Evolutionary conservation across 2,329 filamentous ascomycete genomes (phyloP), one percentile per base, ranked within the genome.

Genomic region (Eutypa lata): DNA sequence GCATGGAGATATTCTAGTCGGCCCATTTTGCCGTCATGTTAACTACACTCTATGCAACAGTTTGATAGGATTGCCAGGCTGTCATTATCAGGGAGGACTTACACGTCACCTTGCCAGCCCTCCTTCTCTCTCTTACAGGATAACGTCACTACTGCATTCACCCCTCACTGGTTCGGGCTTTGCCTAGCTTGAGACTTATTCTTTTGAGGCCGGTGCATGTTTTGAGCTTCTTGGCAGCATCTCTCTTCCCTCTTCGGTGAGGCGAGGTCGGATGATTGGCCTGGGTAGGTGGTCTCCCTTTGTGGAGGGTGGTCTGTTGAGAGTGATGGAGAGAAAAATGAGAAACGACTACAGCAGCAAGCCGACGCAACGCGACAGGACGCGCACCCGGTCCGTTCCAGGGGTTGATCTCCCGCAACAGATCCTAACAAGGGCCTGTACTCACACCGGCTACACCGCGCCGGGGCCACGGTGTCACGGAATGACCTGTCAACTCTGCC

Each of bases 251-350:
- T 42, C 40, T 49, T 58, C 58, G 58, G 58, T 60, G 56, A 56
- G 49, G 47, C 58, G 50, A 48, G 54, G 56, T 57, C 49, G 14
- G 28, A 24, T 46, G 40, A 57, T 53, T 60, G 56, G 58, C 24
- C 48, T 50, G 50, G 42, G 51, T 48, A 50, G 49, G 48, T 43
- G 38, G 49, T 45, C 49, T 48, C 52, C 51, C 47, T 53, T 49
- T 49, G 48, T 48, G 49, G 47, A 49, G 26, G 33, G 42, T 16
- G 42, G 7, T 14, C 22, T 21, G 14, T 28, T 16, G 14, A 16
- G 4, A 16, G 7, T 14, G 7, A 7, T 7, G 42, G 7, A 21
- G 22, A 28, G 2, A 8, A 31, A 31, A 10, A 31, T 10, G 26
- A 1, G 14, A 19, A 24, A 44, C 1, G 42, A 13, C 42, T n/a